A percentile compares a stretch with the other conserved stretches of the same genome.
phyloP scores from a whole-genome alignment of 2,329 filamentous ascomycete genomes.

The Microcyclosporella mali region DNA sequence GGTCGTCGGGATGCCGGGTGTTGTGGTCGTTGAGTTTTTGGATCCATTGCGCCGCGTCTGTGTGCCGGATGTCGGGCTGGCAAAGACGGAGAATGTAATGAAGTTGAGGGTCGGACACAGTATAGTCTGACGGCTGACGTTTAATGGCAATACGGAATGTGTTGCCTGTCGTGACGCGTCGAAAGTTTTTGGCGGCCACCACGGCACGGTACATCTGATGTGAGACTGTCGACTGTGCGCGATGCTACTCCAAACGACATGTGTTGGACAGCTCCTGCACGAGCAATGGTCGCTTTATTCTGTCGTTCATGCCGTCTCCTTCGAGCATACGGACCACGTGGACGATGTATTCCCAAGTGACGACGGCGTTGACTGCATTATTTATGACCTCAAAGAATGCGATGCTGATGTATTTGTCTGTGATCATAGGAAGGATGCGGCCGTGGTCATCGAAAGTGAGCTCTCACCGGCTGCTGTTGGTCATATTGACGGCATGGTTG shows the following conservation, averaged over 20 bases:
- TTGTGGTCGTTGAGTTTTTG: constrained; percentile 16
- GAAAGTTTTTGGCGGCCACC: too few relatives aligned
- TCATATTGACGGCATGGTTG: constrained; percentile 10
- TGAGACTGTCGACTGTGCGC: too few relatives aligned
- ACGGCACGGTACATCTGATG: too few relatives aligned
- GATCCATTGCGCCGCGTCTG: constrained; percentile 10
- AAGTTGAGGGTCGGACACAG: too few relatives aligned
- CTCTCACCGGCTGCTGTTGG: constrained; percentile 6
- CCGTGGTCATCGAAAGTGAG: constrained; percentile 11
- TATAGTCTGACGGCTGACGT: too few relatives aligned
- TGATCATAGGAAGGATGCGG: constrained; percentile 7
- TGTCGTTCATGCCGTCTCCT: constrained; percentile 6
- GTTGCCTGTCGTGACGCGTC: too few relatives aligned
- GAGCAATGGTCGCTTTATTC: constrained; percentile 8
- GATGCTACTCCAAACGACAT: constrained; percentile 12
- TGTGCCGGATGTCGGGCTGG: constrained; percentile 10
- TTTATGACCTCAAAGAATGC: constrained; percentile 13
- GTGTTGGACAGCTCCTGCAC: constrained; percentile 13
- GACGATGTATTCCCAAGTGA: constrained; percentile 13
- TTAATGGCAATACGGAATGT: too few relatives aligned
- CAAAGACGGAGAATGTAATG: constrained; percentile 13
- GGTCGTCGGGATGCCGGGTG: constrained; percentile 8
- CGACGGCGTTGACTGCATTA: constrained; percentile 11
- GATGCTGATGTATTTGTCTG: constrained; percentile 8
- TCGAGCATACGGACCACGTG: constrained; percentile 5